These are phyloP conservation scores for Alternaria arbusti DNA, from an alignment of 2,329 filamentous ascomycete genomes.

Conservation along the genomic window DNA sequence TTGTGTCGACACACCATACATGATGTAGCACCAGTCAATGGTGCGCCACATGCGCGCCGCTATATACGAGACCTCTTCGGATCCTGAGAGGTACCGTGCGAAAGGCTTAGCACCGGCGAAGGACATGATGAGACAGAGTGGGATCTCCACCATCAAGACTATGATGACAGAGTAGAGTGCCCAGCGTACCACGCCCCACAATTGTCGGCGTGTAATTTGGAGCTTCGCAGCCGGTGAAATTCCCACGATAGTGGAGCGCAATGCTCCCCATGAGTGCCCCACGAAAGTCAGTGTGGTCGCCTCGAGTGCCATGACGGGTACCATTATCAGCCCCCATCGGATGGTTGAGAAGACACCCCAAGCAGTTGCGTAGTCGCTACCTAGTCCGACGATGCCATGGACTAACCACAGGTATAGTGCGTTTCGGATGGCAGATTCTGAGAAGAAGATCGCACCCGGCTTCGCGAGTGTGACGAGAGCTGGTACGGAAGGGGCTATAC, in stretches of 20 bases:
- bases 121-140: conserved; percentile 68
- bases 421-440: conserved; percentile 71
- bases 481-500: conserved; percentile 39
- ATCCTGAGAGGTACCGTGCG: conserved; percentile 66
- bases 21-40: conserved; percentile 68
- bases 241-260: conserved; percentile 47
- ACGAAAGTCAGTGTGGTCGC: conserved; percentile 69
- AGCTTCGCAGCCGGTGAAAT: conserved; percentile 13
- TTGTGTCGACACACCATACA: conserved; percentile 71
- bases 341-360: conserved; percentile 79
- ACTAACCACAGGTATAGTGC: conserved; percentile 75
- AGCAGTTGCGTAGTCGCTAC: conserved; percentile 70
- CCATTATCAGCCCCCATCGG: conserved; percentile 76
- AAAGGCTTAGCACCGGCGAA: conserved; percentile 65
- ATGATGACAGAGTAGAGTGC: conserved; percentile 61
- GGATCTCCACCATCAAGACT: conserved; percentile 65
- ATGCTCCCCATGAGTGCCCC: conserved; percentile 69
- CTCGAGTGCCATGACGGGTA: conserved; percentile 71
- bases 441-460: conserved; percentile 66
- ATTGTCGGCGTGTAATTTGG: conserved; percentile 37
- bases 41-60: conserved; percentile 69
- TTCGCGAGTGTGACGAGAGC: conserved; percentile 60
- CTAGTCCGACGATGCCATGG: conserved; percentile 67
- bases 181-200: conserved; percentile 56
- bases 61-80: conserved; percentile 63